These are phyloP conservation scores for Trapa bicornis DNA, from an alignment of 345 rosid genomes.

Conservation along the genomic window DNA sequence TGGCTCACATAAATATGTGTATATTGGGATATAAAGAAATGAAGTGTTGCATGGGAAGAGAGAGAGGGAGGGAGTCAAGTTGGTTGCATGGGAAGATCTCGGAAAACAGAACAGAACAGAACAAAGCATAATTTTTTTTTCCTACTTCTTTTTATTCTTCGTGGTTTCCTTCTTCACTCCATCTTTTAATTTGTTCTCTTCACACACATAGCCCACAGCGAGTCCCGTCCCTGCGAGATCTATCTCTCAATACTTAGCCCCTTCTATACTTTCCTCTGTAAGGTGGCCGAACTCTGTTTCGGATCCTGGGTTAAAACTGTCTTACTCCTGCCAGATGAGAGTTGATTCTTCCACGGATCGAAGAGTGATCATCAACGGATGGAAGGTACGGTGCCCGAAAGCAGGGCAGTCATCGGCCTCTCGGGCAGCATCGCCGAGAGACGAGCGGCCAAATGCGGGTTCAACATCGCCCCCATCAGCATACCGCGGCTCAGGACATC, in stretches of 20 bases:
- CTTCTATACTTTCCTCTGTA: too few relatives aligned
- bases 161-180: not conserved
- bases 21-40: not conserved
- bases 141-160: not conserved
- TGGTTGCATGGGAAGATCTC: not conserved
- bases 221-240: too few relatives aligned
- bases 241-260: not conserved
- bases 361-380: too few relatives aligned
- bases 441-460: constrained; percentile 47
- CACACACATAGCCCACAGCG: not conserved
- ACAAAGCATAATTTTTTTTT: not conserved
- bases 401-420: not conserved
- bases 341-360: not conserved
- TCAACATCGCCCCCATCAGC: constrained; percentile 28
- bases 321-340: too few relatives aligned
- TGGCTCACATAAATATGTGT: too few relatives aligned
- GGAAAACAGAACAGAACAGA: not conserved
- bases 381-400: too few relatives aligned
- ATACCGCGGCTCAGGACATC: constrained; percentile 24
- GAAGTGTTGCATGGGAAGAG: not conserved
- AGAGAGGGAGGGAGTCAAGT: not conserved
- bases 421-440: constrained; percentile 45
- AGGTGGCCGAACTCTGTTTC: not conserved
- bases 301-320: constrained; percentile 6
- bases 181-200: not conserved